Percentiles rank a stretch among this genome's conserved stretches.
Evolutionary conservation across 305 asterid species (phyloP).

Genomic region (Solanum chacoense): DNA sequence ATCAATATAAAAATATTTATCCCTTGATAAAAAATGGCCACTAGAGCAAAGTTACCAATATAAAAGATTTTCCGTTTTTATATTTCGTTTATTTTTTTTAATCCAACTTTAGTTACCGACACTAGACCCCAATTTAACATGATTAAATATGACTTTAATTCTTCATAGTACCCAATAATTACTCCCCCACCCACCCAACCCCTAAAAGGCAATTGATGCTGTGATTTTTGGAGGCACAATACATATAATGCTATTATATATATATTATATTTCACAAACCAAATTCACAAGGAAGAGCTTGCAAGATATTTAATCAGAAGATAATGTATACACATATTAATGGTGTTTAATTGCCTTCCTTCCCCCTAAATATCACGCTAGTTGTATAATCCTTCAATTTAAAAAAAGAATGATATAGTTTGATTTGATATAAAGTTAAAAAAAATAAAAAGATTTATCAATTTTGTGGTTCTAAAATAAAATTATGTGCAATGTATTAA

Average conservation of each 20-base stretch:
- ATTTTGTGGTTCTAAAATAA: too few species aligned
- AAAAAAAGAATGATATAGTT: too few species aligned
- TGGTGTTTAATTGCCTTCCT: not conserved
- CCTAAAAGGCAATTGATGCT: not conserved
- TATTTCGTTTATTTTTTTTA: not conserved
- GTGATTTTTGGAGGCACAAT: not conserved
- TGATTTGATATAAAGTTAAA: not conserved
- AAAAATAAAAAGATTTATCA: too few species aligned
- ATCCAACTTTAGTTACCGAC: not conserved
- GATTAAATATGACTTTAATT: not conserved
- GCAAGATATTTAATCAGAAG: not conserved
- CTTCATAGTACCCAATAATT: not conserved
- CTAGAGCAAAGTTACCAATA: not conserved
- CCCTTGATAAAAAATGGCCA: not conserved
- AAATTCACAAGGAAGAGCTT: not conserved
- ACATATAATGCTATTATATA: not conserved
- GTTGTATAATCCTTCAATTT: too few species aligned
- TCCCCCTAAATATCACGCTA: not conserved
- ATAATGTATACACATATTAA: not conserved
- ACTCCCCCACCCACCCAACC: not conserved
- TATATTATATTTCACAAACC: not conserved
- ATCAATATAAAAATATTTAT: too few species aligned
- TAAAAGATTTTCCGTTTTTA: not conserved
- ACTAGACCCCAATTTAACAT: not conserved
- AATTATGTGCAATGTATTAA: too few species aligned